Percentiles rank a stretch among this genome's conserved stretches.
These are phyloP conservation scores for Mortierella sp. DNA, from an alignment of 371 early-diverging fungal genomes.

Conservation along the genomic window DNA sequence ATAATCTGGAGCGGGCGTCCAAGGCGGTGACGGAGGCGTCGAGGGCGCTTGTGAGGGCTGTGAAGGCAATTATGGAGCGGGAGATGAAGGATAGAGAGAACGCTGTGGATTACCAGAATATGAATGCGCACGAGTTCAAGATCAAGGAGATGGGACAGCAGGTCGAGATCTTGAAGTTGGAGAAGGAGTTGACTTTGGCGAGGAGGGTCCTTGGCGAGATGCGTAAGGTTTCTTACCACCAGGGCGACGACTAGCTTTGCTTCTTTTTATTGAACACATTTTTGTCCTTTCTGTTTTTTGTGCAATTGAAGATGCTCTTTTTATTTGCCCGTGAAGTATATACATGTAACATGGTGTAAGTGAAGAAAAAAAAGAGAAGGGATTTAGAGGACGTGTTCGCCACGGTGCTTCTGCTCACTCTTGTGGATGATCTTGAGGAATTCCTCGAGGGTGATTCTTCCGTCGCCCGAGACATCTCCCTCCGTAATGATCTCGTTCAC, in stretches of 20 bases:
- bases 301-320: background rate
- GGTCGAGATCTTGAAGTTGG: constrained; percentile 94
- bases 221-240: constrained; percentile 84
- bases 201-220: constrained; percentile 92
- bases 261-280: background rate
- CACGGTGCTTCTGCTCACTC: constrained; percentile 39
- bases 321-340: background rate
- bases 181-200: constrained; percentile 91
- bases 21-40: constrained; percentile 94
- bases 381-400: constrained; percentile 29
- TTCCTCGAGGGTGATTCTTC: constrained; percentile 38
- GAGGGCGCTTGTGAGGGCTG: constrained; percentile 91
- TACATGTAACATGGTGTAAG: background rate
- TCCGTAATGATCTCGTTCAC: constrained; percentile 43
- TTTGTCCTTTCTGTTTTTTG: background rate
- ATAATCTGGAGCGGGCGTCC: constrained; percentile 92
- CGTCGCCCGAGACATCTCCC: constrained; percentile 46
- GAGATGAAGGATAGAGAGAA: constrained; percentile 69
- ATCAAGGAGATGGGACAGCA: constrained; percentile 98
- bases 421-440: constrained; percentile 45
- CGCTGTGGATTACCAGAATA: constrained; percentile 77
- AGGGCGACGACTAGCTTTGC: constrained; percentile 55
- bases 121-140: constrained; percentile 94
- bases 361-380: background rate
- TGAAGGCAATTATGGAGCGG: constrained; percentile 86